Conservation (phyloP, 192 early-diverging fungal genomes). For the Podila epicladia region DNA sequence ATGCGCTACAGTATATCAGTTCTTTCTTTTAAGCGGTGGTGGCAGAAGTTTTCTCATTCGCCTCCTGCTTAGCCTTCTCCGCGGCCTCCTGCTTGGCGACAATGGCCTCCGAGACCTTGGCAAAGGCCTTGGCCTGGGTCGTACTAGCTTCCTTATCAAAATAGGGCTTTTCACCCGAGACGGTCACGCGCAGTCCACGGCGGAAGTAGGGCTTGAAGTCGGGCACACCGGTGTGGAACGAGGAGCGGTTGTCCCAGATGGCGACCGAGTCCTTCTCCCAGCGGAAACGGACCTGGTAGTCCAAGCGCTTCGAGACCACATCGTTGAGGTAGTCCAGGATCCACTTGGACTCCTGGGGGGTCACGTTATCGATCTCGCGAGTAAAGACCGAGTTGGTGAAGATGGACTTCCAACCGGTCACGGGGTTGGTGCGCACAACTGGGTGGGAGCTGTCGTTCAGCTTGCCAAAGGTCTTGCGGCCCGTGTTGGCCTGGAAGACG, state of each 20-base stretch:
- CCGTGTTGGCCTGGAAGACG: conserved; percentile 33
- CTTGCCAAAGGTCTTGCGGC: conserved; percentile 51
- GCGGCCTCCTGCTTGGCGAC: conserved; percentile 44
- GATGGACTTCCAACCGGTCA: conserved; percentile 74
- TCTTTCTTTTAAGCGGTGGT: conserved; percentile 19
- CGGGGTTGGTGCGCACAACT: conserved; percentile 72
- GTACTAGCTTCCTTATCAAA: conserved; percentile 23
- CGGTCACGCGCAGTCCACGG: conserved; percentile 33
- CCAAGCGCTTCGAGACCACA: conserved; percentile 59
- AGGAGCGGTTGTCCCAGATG: conserved; percentile 74
- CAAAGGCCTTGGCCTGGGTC: conserved; percentile 44
- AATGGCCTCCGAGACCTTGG: conserved; percentile 28
- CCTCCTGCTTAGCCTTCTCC: conserved; percentile 4
- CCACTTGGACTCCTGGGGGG: conserved; percentile 61
- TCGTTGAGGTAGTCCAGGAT: conserved; percentile 67
- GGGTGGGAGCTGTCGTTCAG: conserved; percentile 51
- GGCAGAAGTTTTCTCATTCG: conserved; percentile 8
- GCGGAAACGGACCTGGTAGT: conserved; percentile 65
- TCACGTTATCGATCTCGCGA: conserved; percentile 61
- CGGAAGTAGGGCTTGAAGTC: conserved; percentile 45
- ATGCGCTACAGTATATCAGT: too few species aligned
- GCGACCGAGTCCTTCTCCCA: conserved; percentile 71
- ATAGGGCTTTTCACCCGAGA: conserved; percentile 43
- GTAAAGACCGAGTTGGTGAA: conserved; percentile 74
- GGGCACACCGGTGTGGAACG: conserved; percentile 58